Conservation (phyloP, 768 basidiomycete genomes). For the Boletus vermiculosoides region DNA sequence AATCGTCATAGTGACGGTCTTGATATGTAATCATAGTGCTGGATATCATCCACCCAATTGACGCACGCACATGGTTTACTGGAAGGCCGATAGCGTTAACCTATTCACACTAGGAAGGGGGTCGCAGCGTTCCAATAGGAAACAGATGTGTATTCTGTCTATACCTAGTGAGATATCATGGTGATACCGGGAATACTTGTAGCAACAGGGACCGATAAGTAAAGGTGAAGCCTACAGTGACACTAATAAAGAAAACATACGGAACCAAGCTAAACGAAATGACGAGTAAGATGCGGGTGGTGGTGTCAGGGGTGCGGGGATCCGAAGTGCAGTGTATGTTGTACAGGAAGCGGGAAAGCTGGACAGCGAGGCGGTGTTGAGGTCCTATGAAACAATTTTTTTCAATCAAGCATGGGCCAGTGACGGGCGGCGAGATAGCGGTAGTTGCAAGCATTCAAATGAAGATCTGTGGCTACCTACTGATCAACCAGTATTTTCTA, state of each 20-base stretch:
- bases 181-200: slow-evolving; percentile 31
- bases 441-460: background rate
- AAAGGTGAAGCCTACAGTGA: slow-evolving; percentile 25
- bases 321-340: slow-evolving; percentile 24
- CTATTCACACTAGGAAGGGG: background rate
- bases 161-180: slow-evolving; percentile 30
- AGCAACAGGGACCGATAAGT: slow-evolving; percentile 32
- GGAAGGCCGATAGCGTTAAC: too few species aligned
- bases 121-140: slow-evolving; percentile 14
- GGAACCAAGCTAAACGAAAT: slow-evolving; percentile 19
- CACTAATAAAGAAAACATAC: slow-evolving; percentile 28
- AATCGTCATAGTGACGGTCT: background rate
- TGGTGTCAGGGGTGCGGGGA: slow-evolving; percentile 12
- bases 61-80: background rate
- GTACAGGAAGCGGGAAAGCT: slow-evolving; percentile 24
- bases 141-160: slow-evolving; percentile 23
- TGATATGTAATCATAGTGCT: background rate
- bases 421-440: background rate
- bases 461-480: slow-evolving; percentile 1
- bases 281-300: slow-evolving; percentile 21
- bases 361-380: slow-evolving; percentile 13
- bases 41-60: background rate
- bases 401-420: slow-evolving; percentile 8
- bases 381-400: slow-evolving; percentile 11
- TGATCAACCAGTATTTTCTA: slow-evolving; percentile 44